Conservation (phyloP, 106 monocot species). For the Xerophyta viscosa region DNA sequence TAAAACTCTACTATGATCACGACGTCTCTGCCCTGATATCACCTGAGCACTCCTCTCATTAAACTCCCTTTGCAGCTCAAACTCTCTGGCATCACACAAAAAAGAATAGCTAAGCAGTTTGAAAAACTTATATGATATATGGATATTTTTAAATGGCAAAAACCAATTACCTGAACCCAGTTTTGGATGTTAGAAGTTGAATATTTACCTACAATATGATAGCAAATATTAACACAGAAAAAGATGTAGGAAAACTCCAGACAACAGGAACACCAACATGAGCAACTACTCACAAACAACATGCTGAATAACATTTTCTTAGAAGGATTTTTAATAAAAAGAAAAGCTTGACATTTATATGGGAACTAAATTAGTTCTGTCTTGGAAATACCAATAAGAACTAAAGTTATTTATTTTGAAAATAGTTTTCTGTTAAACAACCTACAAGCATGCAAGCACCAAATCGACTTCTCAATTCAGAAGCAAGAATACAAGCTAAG, state of each 20-base stretch:
- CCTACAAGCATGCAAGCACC: background rate
- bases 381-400: too few relatives aligned
- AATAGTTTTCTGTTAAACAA: background rate
- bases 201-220: constrained; percentile 56
- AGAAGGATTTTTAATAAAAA: too few relatives aligned
- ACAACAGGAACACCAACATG: background rate
- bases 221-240: background rate
- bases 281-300: too few relatives aligned
- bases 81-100: constrained; percentile 59
- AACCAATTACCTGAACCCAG: constrained; percentile 88
- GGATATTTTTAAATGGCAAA: background rate
- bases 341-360: too few relatives aligned
- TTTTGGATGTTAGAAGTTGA: constrained; percentile 93
- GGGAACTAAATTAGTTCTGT: too few relatives aligned
- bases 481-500: too few relatives aligned
- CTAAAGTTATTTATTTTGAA: background rate
- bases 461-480: too few relatives aligned
- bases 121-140: background rate
- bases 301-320: too few relatives aligned
- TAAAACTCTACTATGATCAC: constrained; percentile 29
- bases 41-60: constrained; percentile 48
- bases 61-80: constrained; percentile 89
- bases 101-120: constrained; percentile 7
- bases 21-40: constrained; percentile 32
- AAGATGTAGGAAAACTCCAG: background rate